Evolutionary conservation across 2,329 filamentous ascomycete genomes (phyloP), one percentile per base, ranked within the genome.

Genomic region (Neonectria sp.): DNA sequence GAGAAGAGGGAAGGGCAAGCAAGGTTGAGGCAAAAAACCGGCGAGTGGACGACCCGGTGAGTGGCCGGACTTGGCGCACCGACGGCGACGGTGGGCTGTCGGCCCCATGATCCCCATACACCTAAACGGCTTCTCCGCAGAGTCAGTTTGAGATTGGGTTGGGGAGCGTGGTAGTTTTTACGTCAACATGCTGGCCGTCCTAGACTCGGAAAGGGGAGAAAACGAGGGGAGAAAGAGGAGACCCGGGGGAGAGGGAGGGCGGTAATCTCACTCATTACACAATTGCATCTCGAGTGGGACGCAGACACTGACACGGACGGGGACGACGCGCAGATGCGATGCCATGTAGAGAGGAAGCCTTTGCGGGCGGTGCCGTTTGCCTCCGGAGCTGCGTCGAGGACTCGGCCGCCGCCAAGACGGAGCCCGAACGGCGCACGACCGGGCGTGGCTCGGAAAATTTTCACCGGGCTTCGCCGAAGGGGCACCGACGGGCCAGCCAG

Each of bases 81-180:
- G 27, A 15, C 21, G 21, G 21, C 21, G 21, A 21, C 21, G 21
- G 46, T 40, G 33, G 46, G 46, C 57, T 60, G 27, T 51, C 48
- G 35, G 27, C 49, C 17, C 51, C 49, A 29, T 29, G 8, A 25
- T 60, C 33, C 46, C 55, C 29, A 4, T 27, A 6, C 27, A 43
- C 35, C 12, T n/a, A 46, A 21, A 24, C 21, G 35, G 27, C 24
- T 35, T 60, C 63, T 60, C 63, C 63, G 63, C 57, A 60, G 51
- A 37, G 33, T 48, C 37, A 17, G 63, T 57, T 60, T 52, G 46
- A 65, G 63, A 65, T 65, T 65, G 63, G 60, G 63, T 65, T 65
- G 63, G 46, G 52, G 52, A 61, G 52, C 45, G 56, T 55, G 49
- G 62, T 65, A 65, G 55, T 24, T 65, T 65, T 65, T 65, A 65